phyloP scores from a whole-genome alignment of 805 yeast genomes.

The Saccharomycopsis microspora region DNA sequence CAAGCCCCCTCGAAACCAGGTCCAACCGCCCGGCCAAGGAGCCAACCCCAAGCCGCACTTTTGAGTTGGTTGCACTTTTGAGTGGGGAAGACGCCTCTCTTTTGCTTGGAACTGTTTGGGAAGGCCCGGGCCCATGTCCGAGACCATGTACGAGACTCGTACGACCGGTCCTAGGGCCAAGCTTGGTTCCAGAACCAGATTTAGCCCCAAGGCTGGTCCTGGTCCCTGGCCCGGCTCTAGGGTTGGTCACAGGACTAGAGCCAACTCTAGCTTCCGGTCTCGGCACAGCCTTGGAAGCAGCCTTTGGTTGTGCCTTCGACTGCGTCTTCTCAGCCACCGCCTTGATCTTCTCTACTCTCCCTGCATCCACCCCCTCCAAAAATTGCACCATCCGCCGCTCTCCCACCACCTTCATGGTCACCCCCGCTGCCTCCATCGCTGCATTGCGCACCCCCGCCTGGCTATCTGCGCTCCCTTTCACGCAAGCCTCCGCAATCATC shows the following conservation, averaged over 20 bases:
- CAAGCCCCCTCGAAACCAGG: neutral
- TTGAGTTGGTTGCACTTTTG: conserved; percentile 25
- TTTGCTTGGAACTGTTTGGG: conserved; percentile 37
- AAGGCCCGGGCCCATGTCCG: neutral
- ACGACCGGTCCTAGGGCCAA: neutral
- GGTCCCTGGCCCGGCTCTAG: conserved; percentile 13
- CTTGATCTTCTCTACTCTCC: conserved; percentile 56
- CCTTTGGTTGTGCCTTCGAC: conserved; percentile 31
- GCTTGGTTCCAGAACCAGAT: too few species aligned
- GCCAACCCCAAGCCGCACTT: conserved; percentile 9
- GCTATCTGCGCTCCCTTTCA: conserved; percentile 67
- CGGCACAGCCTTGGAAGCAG: conserved; percentile 10
- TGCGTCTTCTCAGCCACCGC: conserved; percentile 44
- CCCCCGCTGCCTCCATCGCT: conserved; percentile 70
- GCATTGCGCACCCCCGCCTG: conserved; percentile 75
- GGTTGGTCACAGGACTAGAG: conserved; percentile 14
- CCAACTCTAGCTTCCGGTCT: conserved; percentile 12
- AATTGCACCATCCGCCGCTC: conserved; percentile 49
- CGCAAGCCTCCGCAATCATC: conserved; percentile 39
- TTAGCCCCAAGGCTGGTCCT: conserved; percentile 1
- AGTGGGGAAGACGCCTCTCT: conserved; percentile 64
- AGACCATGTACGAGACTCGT: neutral
- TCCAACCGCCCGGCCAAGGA: conserved; percentile 2
- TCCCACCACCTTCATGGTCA: conserved; percentile 74
- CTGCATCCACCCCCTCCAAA: conserved; percentile 65